Evolutionary conservation across 495 filamentous ascomycete genomes (phyloP).

Genomic region (Aspergillus kassunensis): DNA sequence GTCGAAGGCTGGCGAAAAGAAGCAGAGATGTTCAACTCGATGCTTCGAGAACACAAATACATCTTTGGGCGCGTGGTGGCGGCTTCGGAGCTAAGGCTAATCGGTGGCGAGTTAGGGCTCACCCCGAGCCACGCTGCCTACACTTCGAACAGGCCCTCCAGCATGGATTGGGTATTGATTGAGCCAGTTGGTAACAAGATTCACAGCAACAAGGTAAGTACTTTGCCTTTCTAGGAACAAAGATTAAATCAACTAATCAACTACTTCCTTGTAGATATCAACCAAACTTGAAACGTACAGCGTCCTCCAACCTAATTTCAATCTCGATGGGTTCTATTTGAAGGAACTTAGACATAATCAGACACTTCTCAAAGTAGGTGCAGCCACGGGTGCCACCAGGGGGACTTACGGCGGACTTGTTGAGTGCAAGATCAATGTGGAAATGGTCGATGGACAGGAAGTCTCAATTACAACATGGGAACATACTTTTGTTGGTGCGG

Average conservation of each 20-base stretch:
- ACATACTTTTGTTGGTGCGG: not conserved
- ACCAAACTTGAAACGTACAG: not conserved
- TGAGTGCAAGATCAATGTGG: not conserved
- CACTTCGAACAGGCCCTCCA: not conserved
- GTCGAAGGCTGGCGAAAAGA: not conserved
- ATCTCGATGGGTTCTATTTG: not conserved
- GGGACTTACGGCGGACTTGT: not conserved
- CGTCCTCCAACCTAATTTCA: not conserved
- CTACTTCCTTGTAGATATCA: not conserved
- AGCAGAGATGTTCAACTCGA: not conserved
- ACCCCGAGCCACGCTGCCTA: not conserved
- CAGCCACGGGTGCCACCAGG: not conserved
- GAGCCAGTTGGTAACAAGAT: not conserved
- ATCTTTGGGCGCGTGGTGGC: not conserved
- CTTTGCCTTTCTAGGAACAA: not conserved
- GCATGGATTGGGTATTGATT: constrained; percentile 3
- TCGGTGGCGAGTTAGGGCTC: no score
- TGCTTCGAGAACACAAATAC: not conserved
- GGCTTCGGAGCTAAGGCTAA: no score
- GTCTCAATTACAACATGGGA: not conserved
- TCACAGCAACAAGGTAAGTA: not conserved
- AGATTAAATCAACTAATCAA: not conserved
- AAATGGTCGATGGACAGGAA: not conserved
- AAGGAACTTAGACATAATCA: not conserved
- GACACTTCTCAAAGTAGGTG: not conserved